Evolutionary conservation across 768 basidiomycete genomes (phyloP), one percentile per base, ranked within the genome.

Genomic region (Agrocybe chaxingu): DNA sequence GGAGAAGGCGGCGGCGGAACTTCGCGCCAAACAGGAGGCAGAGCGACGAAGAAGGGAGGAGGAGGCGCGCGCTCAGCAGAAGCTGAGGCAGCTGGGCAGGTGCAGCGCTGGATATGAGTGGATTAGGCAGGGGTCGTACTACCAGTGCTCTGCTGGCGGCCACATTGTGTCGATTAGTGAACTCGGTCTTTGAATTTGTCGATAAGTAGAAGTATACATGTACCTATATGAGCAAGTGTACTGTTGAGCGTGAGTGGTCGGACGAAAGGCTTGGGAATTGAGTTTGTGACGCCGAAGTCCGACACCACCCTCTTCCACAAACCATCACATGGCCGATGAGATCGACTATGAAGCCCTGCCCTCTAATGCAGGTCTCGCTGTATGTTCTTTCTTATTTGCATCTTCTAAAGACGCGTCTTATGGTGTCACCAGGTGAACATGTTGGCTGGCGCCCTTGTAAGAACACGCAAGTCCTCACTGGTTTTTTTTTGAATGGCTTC

Each of bases 371-470:
- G 87, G 90, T 42, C 79, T 93, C 60, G 83, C 81, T 19, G 88
- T 89, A 60, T 58, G 82, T 69, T 42, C 38, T 46, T n/a, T 18
- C 19, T 59, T 45, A 45, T 51, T 40, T 45, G 33, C 42, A 34
- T 45, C 24, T 5, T 45, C 48, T 42, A 48, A 39, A 55, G 47
- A 60, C 45, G 36, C 45, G 50, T 45, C 42, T 48, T 59, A 42
- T 48, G 42, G 52, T 48, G 48, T 11, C 40, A 42, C 9, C 50
- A 91, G 89, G 92, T 97, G 53, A 95, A 94, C 70, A 98, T 98
- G 97, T 70, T 93, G 61, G 97, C 97, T 18, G 97, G 97, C 54
- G 94, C 94, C 45, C 73, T 98, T 67, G 94, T 95, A 66, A 74
- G 90, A 79, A 37, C 52, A 36, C 49, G 57, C 42, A 48, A 56